Base-by-base conservation (phyloP, 2,329 filamentous ascomycete genomes). In the Mycosphaerella arachidis region DNA sequence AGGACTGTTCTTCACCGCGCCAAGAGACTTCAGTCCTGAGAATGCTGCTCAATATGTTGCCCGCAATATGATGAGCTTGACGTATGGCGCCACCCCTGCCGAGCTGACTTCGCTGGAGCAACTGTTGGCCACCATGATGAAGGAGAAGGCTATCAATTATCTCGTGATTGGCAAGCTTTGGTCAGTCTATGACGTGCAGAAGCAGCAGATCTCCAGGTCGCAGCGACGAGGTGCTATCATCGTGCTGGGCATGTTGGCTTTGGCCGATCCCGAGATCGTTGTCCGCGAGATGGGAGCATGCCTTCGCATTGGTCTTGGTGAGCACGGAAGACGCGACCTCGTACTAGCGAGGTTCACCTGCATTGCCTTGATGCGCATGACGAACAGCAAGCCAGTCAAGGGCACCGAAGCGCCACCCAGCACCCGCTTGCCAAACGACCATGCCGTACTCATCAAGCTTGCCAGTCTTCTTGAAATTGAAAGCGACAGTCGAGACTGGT, bases 51-150 rank as follows among this genome's bases (percentile, higher is more conserved):
- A 95, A 74, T 99, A 95, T 72, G 89, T 99, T 70, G 93, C 93
- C 29, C 86, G 92, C 63, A 99, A 97, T 76, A 99, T 99, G 93
- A 97, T 97, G 75, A 97, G 92, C 81, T 78, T 99, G 70, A 99
- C 94, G 0, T 97, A 96, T 74, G 93, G 92, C 30, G 92, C 93
- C 1, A 96, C 93, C 0, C 91, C 93, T 0, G 94, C 95, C 0
- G 94, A 99, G 73, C 79, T 99, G 57, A 99, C 94, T 0, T 97
- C 92, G 51, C 81, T 99, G 8, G 94, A 99, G 75, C 94, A 99
- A 75, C 81, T 99, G 3, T 81, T 99, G 6, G 91, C 90, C 63
- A 97, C 92, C 0, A 99, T 99, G 94, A 96, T 97, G 91, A 95
- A 92, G 76, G 87, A 88, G 40, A 91, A 91, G 13, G 84, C 92